Conservation (phyloP, 83 land plant species). For the Diphasiastrum complanatum region DNA sequence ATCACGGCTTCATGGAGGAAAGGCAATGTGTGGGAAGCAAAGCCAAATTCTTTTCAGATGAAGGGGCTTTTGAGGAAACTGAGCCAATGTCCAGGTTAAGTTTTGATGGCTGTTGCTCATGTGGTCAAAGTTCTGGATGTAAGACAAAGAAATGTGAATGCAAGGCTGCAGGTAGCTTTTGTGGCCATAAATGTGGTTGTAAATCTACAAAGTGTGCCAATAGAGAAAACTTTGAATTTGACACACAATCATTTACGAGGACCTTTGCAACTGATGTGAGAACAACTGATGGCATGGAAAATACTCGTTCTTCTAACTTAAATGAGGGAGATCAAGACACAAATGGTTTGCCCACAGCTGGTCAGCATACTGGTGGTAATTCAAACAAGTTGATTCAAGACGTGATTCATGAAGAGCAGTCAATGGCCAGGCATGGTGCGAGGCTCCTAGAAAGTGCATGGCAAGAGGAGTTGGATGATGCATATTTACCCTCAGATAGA, state of each 20-base stretch:
- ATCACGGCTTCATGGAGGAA: no score
- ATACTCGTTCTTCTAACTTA: no score
- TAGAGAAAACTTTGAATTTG: conserved; percentile 24
- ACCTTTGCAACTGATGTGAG: conserved; percentile 1
- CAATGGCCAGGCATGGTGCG: conserved; percentile 55
- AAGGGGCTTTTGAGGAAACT: no score
- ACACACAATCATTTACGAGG: conserved; percentile 3
- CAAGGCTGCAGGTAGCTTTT: conserved; percentile 43
- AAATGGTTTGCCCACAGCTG: conserved; percentile 5
- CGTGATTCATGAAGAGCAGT: conserved; percentile 6
- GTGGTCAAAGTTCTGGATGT: conserved; percentile 55
- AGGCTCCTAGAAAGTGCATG: conserved; percentile 25
- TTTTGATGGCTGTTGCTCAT: conserved; percentile 80
- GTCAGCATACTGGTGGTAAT: neutral
- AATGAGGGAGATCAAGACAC: conserved; percentile 12
- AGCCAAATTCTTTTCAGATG: no score
- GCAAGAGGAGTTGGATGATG: conserved; percentile 11
- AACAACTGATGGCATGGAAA: conserved; percentile 14
- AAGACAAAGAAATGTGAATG: conserved; percentile 80
- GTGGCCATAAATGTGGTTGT: conserved; percentile 65
- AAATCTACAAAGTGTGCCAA: conserved; percentile 56
- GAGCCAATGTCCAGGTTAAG: no score
- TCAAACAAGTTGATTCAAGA: conserved; percentile 1
- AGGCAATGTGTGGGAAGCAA: no score
- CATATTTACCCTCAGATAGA: neutral